Conservation (phyloP, 805 yeast genomes). For the Teunomyces pallodes region DNA sequence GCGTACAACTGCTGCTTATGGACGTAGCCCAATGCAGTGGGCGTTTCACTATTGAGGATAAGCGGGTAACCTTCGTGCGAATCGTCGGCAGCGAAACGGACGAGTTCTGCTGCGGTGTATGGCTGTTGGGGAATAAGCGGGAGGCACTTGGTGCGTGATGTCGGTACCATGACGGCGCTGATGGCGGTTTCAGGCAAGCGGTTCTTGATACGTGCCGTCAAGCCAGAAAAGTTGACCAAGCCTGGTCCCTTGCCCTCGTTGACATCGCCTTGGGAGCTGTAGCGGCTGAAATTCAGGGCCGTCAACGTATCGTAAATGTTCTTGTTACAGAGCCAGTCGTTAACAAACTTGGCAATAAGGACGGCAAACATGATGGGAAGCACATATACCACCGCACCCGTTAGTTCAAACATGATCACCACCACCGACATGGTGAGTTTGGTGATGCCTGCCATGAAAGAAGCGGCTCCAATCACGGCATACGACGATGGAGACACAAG, state of each 20-base stretch:
- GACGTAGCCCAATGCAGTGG: slow-evolving; percentile 34
- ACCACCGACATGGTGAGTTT: slow-evolving; percentile 79
- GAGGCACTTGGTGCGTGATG: slow-evolving; percentile 25
- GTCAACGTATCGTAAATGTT: slow-evolving; percentile 62
- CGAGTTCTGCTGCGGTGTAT: slow-evolving; percentile 20
- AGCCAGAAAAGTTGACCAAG: slow-evolving; percentile 28
- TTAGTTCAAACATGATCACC: slow-evolving; percentile 89
- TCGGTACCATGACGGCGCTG: slow-evolving; percentile 29
- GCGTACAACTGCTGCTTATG: slow-evolving; percentile 24
- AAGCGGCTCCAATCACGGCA: slow-evolving; percentile 85
- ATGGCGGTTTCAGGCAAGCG: slow-evolving; percentile 33
- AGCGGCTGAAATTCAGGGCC: slow-evolving; percentile 26
- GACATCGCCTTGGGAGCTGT: background rate
- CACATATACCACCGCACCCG: slow-evolving; percentile 83
- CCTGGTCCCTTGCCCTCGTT: slow-evolving; percentile 42
- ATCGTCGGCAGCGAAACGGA: slow-evolving; percentile 26
- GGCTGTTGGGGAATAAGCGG: slow-evolving; percentile 21
- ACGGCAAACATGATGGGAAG: slow-evolving; percentile 85
- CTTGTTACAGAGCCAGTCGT: slow-evolving; percentile 55
- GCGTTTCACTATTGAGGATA: slow-evolving; percentile 22
- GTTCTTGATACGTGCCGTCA: slow-evolving; percentile 25
- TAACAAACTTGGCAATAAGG: slow-evolving; percentile 68
- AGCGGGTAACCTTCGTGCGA: slow-evolving; percentile 44
- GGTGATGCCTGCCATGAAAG: slow-evolving; percentile 78
- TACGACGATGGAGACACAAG: slow-evolving; percentile 85